Conservation (phyloP, 73 alveolate genomes). For the Durusdinium trenchii region DNA sequence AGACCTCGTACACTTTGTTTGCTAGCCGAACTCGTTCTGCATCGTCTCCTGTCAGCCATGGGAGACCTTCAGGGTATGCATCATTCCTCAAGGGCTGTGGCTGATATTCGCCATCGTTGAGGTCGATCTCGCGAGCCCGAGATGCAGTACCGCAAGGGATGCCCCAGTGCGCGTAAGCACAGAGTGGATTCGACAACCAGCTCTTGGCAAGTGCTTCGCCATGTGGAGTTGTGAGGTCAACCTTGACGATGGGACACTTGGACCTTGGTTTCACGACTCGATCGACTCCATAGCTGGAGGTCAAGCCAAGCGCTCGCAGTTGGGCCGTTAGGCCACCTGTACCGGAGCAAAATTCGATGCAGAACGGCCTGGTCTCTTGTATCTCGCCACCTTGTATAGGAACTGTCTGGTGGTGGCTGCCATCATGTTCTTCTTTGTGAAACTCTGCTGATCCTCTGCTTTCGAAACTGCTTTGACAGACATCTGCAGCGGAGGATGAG, state of each 20-base stretch:
- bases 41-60: background rate
- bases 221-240: background rate
- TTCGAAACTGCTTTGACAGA: too few relatives aligned
- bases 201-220: too few relatives aligned
- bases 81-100: background rate
- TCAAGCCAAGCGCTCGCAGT: background rate
- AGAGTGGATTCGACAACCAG: background rate
- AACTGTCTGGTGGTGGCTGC: background rate
- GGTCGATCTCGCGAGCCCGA: background rate
- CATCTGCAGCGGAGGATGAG: too few relatives aligned
- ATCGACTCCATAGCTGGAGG: background rate
- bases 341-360: constrained; percentile 19
- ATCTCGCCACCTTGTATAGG: background rate
- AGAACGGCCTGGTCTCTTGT: background rate
- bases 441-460: too few relatives aligned
- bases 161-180: background rate
- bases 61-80: background rate
- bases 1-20: background rate
- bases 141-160: background rate
- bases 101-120: too few relatives aligned
- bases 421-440: too few relatives aligned
- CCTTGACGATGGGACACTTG: background rate
- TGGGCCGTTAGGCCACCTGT: constrained; percentile 25
- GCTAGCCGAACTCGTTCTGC: background rate
- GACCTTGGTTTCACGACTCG: background rate